Evolutionary conservation across 176 grass and related monocot genomes (phyloP).

Genomic region (Pontederia crassipes): DNA sequence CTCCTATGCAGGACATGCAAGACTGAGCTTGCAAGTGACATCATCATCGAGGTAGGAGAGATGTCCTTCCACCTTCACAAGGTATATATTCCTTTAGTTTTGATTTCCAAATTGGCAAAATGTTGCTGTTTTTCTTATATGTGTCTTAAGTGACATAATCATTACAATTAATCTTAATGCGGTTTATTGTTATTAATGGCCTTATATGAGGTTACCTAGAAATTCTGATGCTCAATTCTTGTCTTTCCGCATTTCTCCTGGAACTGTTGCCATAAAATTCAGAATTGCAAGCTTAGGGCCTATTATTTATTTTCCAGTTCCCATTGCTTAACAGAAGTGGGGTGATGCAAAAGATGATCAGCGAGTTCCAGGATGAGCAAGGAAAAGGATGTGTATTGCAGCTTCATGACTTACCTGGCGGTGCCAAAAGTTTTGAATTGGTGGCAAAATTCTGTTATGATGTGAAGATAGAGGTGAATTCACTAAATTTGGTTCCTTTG

Average conservation of each 20-base stretch:
- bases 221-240: too few species aligned
- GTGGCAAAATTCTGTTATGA: constrained; percentile 68
- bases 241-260: too few species aligned
- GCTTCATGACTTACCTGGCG: constrained; percentile 53
- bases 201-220: too few species aligned
- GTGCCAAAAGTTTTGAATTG: constrained; percentile 34
- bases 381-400: constrained; percentile 22
- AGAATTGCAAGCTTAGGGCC: too few species aligned
- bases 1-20: constrained; percentile 44
- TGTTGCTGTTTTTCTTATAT: too few species aligned
- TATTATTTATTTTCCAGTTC: constrained; percentile 25
- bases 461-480: constrained; percentile 42
- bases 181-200: too few species aligned
- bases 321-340: constrained; percentile 45
- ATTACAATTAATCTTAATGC: too few species aligned
- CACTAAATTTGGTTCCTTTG: constrained; percentile 42
- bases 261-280: too few species aligned
- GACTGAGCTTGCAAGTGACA: constrained; percentile 48
- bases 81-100: constrained; percentile 22
- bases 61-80: constrained; percentile 67
- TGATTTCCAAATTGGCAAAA: too few species aligned
- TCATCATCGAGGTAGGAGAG: constrained; percentile 46
- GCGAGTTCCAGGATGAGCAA: constrained; percentile 11
- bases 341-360: constrained; percentile 43
- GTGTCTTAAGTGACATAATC: too few species aligned